These are phyloP conservation scores for Amaranthus palmeri DNA, from an alignment of 148 eudicot genomes.

Conservation along the genomic window DNA sequence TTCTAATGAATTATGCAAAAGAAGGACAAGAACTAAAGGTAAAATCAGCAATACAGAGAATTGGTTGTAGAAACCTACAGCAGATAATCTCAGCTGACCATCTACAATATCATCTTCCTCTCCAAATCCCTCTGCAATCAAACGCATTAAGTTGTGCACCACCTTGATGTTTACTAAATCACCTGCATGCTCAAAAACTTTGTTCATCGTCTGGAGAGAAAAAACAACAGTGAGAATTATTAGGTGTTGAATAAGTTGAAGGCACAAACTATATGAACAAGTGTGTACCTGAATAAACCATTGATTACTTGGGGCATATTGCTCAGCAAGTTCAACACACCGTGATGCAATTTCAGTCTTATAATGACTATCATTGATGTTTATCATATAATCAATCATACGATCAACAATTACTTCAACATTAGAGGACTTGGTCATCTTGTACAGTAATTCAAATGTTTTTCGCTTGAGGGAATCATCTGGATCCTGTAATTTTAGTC, in stretches of 20 bases:
- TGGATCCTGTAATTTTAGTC: constrained; percentile 64
- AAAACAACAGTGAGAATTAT: constrained; percentile 15
- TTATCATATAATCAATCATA: constrained; percentile 93
- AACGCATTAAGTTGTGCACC: constrained; percentile 92
- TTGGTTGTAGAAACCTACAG: constrained; percentile 51
- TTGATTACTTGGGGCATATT: constrained; percentile 95
- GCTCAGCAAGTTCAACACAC: constrained; percentile 99
- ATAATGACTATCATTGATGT: constrained; percentile 85
- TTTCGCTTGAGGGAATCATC: constrained; percentile 97
- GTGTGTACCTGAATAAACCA: constrained; percentile 93
- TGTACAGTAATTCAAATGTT: constrained; percentile 88
- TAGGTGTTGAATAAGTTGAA: background rate
- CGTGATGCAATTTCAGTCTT: constrained; percentile 97
- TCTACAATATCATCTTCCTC: constrained; percentile 88
- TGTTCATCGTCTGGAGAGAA: constrained; percentile 83
- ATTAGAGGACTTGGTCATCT: constrained; percentile 94
- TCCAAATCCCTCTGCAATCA: constrained; percentile 98
- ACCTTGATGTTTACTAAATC: constrained; percentile 91
- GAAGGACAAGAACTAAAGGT: background rate
- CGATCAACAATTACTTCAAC: constrained; percentile 98
- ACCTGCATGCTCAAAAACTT: constrained; percentile 97
- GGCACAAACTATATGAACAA: background rate
- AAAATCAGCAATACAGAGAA: background rate
- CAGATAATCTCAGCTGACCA: constrained; percentile 87
- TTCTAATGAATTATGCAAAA: background rate